Percentiles rank a stretch among this genome's conserved stretches.
phyloP scores from a whole-genome alignment of 208 protist species.

The Vickermania ingenoplastis region DNA sequence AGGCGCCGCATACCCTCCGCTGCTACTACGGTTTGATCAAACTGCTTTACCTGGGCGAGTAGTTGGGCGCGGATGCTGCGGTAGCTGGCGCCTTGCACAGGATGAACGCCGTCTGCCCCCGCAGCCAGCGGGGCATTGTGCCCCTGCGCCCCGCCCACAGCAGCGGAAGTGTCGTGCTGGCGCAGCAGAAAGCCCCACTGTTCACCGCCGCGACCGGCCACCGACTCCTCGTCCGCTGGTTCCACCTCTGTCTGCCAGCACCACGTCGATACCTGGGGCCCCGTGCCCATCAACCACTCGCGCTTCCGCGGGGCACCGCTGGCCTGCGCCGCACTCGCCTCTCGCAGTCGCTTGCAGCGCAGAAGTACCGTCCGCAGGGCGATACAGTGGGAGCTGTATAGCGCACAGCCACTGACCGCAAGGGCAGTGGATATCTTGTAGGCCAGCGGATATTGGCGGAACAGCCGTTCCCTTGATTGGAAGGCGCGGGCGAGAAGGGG shows the following conservation, averaged over 20 bases:
- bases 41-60: not conserved
- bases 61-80: not conserved
- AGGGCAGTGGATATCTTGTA: not conserved
- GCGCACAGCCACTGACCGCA: no score
- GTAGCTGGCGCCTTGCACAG: not conserved
- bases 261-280: not conserved
- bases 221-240: not conserved
- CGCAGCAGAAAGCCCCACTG: not conserved
- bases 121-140: not conserved
- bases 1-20: not conserved
- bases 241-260: not conserved
- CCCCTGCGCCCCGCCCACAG: not conserved
- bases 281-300: no score
- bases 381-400: not conserved
- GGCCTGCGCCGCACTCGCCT: no score
- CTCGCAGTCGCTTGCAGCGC: not conserved
- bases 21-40: not conserved
- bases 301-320: not conserved
- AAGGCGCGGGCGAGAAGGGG: not conserved
- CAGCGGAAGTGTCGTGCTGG: no score
- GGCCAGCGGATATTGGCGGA: not conserved
- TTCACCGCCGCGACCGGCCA: not conserved
- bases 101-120: not conserved
- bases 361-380: not conserved
- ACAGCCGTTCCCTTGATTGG: not conserved